Base-by-base conservation (phyloP, 331 rosid genomes). In the Ulmus americana region DNA sequence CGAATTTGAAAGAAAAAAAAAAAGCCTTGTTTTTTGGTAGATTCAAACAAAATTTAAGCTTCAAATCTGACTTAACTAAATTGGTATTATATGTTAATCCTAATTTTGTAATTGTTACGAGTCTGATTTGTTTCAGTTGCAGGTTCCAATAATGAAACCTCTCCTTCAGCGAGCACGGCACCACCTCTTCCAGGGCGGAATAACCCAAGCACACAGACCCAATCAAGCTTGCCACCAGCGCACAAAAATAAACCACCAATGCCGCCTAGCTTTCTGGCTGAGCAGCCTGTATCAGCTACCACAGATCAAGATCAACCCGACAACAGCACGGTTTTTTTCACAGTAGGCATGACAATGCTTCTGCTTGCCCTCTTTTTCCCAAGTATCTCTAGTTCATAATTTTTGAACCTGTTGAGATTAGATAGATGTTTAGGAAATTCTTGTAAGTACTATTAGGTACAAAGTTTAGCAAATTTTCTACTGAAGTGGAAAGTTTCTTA, bases 131-230 rank as follows among this genome's bases (percentile, higher is more conserved):
- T 42, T 39, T 20, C 9, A 28, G 13, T 59, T 54, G 52, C 63
- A 77, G 78, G 74, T 40, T 8, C 45, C 15, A 54, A 45, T 55
- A 57, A 60, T 22, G 74, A 49, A 43, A 28, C 74, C 61, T 61
- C 81, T 54, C 74, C 74, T 53, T 8, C 9, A 6, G 47, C 7
- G 43, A 20, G 22, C 16, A 10, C 39, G 18, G 4, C 71, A 10
- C 13, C 63, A 59, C 35, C 35, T 28, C 35, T 44, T 2, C 8
- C 43, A 48, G 68, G 40, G 18, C 1, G 59, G 22, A 16, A 52
- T 11, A 13, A 45, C 62, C 18, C 53, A 14, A 43, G 51, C 61
- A 13, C 59, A 22, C 61, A 28, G 35, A 28, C 35, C 35, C 35
- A 38, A n/a, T 20, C 41, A 63, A 56, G 63, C 59, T 45, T 20